Percentiles rank a stretch among this genome's conserved stretches.
Evolutionary conservation across 169 alveolate genomes (phyloP).

Genomic region (Plasmodium adleri): DNA sequence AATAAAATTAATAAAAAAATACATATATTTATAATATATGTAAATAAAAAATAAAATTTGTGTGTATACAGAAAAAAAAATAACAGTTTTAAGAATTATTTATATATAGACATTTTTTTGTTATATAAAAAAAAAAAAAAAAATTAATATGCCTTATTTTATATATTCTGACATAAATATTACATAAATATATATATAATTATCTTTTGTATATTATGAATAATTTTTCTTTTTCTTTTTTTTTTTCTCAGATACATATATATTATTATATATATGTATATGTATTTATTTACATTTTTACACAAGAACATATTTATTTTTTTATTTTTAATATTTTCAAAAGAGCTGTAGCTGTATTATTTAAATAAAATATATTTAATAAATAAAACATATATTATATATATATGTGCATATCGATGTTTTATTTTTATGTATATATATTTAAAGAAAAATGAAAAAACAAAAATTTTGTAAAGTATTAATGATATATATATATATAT

Average conservation of each 20-base stretch:
- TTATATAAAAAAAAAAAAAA: too few relatives aligned
- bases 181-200: too few relatives aligned
- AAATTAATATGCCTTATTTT: too few relatives aligned
- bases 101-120: too few relatives aligned
- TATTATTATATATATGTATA: not conserved
- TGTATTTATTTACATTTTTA: not conserved
- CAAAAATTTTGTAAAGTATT: slow-evolving; percentile 1
- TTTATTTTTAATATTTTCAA: slow-evolving; percentile 23
- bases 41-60: too few relatives aligned
- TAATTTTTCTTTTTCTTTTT: not conserved
- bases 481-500: slow-evolving; percentile 7
- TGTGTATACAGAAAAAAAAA: too few relatives aligned
- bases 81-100: too few relatives aligned
- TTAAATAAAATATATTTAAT: not conserved
- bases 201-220: not conserved
- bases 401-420: not conserved
- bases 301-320: not conserved
- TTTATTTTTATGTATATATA: not conserved
- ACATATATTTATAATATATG: too few relatives aligned
- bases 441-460: slow-evolving; percentile 1
- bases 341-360: slow-evolving; percentile 29
- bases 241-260: too few relatives aligned
- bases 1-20: too few relatives aligned
- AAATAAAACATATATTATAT: not conserved
- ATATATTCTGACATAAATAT: too few relatives aligned